Evolutionary conservation across 148 eudicot genomes (phyloP).

Genomic region (Vaccinium myrtillus): DNA sequence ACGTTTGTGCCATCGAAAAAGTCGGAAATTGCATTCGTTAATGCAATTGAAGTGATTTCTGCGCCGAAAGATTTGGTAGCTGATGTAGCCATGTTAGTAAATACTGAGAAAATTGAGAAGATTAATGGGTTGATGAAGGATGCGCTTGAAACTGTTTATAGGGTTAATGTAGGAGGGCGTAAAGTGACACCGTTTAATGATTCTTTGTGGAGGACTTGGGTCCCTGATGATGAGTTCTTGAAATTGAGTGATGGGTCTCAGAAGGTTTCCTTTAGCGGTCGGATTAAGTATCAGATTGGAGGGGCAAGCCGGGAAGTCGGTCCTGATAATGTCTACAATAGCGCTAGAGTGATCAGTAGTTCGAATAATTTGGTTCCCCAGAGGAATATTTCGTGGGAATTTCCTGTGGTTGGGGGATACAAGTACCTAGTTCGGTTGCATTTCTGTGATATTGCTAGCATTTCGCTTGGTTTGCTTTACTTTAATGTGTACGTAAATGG

Average conservation of each 20-base stretch:
- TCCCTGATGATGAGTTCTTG: conserved; percentile 65
- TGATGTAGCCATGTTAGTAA: conserved; percentile 47
- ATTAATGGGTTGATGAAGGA: conserved; percentile 52
- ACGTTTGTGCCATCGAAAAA: conserved; percentile 46
- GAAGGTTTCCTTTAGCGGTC: conserved; percentile 59
- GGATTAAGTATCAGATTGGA: conserved; percentile 60
- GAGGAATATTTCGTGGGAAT: conserved; percentile 56
- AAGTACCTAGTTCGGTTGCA: conserved; percentile 71
- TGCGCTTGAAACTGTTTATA: conserved; percentile 61
- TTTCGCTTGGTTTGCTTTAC: conserved; percentile 47
- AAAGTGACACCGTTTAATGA: conserved; percentile 97
- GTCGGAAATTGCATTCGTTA: conserved; percentile 60
- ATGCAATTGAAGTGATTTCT: conserved; percentile 85
- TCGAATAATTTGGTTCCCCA: conserved; percentile 29
- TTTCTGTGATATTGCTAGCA: conserved; percentile 89
- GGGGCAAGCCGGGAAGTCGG: conserved; percentile 87
- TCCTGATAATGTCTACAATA: conserved; percentile 82
- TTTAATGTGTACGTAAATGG: conserved; percentile 84
- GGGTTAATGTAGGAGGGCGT: conserved; percentile 80
- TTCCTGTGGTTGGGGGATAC: conserved; percentile 54
- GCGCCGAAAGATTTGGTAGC: conserved; percentile 79
- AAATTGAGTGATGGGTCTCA: conserved; percentile 33
- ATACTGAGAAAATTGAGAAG: conserved; percentile 36
- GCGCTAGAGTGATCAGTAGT: conserved; percentile 61
- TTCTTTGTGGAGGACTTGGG: conserved; percentile 93